Base-by-base conservation (phyloP, 2,329 filamentous ascomycete species). In the Setomelanomma holmii region DNA sequence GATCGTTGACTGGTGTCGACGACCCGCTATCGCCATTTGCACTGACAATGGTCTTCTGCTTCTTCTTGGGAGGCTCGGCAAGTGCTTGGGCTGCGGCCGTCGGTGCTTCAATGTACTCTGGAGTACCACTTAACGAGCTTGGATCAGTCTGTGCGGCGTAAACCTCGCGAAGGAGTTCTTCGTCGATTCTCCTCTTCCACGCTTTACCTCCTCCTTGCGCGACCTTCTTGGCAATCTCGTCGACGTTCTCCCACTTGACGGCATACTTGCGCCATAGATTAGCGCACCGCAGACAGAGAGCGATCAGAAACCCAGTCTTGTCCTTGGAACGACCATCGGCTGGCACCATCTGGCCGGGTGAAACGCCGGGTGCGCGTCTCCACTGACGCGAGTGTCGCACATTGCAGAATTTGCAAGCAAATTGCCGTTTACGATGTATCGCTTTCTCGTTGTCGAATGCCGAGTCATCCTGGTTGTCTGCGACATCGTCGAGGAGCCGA, bases 221-320 rank as follows among this genome's bases (percentile, higher is more conserved):
- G 36, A 96, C 87, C 77, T 96, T 96, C 78, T 93, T 96, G 34
- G 88, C 86, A 33, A 96, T 85, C 66, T 98, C 93, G 36, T 98
- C 95, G 12, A 92, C 84, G 61, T 96, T 91, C 74, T 98, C 95
- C 87, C 91, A 99, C 61, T 96, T 91, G 56, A 99, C 91, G 14
- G 89, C 93, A 74, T 99, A 99, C 60, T 93, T 90, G 43, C 95
- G 88, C 95, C 95, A 99, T 7, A 99, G 80, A 66, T 95, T 88
- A 21, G 93, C 93, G 69, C 95, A 99, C 53, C 93, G 87, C 51
- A 92, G 84, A 72, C 95, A 99, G 4, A 99, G 83, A 3, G 93
- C 93, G 42, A 93, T 84, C 16, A 96, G 85, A 30, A 89, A 86
- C 14, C 82, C 80, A 11, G 85, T 85, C 71, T 93, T 96, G 60